Evolutionary conservation across 2,329 filamentous ascomycete species (phyloP).

Genomic region (Purpureocillium takamizusanense): DNA sequence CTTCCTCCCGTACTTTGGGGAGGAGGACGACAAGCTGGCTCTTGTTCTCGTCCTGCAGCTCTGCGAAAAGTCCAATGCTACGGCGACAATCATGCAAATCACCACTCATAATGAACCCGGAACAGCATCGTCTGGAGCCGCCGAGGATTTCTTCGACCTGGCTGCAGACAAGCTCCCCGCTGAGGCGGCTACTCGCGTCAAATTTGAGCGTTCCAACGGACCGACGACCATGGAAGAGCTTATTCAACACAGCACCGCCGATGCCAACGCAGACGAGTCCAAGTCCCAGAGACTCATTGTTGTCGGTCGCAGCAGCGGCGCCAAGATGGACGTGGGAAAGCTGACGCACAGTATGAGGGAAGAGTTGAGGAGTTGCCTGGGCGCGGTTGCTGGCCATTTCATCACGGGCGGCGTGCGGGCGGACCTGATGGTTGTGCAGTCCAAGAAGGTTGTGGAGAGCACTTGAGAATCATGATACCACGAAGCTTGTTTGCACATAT

Average conservation of each 20-base stretch:
- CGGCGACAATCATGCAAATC: slow-evolving; percentile 58
- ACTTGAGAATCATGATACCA: neutral
- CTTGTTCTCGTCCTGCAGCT: slow-evolving; percentile 77
- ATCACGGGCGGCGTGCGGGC: slow-evolving; percentile 12
- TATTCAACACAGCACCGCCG: slow-evolving; percentile 9
- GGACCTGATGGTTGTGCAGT: slow-evolving; percentile 17
- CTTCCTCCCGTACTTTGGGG: slow-evolving; percentile 81
- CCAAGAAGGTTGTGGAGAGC: slow-evolving; percentile 14
- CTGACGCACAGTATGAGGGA: slow-evolving; percentile 6
- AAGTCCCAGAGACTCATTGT: slow-evolving; percentile 12
- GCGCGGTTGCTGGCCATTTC: slow-evolving; percentile 12
- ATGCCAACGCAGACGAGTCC: slow-evolving; percentile 3
- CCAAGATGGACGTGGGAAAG: slow-evolving; percentile 13
- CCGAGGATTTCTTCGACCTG: slow-evolving; percentile 7
- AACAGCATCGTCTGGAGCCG: slow-evolving; percentile 1
- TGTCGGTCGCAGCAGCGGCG: slow-evolving; percentile 11
- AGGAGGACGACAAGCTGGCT: slow-evolving; percentile 70
- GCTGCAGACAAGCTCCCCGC: slow-evolving; percentile 5
- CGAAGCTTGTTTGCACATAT: neutral
- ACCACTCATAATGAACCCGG: neutral
- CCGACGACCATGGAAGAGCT: slow-evolving; percentile 13
- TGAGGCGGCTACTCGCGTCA: slow-evolving; percentile 9
- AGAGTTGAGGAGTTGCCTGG: slow-evolving; percentile 13
- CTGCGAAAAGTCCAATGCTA: slow-evolving; percentile 68
- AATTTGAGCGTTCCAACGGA: slow-evolving; percentile 9